phyloP scores from a whole-genome alignment of 345 rosid species.

The Populus deltoides region DNA sequence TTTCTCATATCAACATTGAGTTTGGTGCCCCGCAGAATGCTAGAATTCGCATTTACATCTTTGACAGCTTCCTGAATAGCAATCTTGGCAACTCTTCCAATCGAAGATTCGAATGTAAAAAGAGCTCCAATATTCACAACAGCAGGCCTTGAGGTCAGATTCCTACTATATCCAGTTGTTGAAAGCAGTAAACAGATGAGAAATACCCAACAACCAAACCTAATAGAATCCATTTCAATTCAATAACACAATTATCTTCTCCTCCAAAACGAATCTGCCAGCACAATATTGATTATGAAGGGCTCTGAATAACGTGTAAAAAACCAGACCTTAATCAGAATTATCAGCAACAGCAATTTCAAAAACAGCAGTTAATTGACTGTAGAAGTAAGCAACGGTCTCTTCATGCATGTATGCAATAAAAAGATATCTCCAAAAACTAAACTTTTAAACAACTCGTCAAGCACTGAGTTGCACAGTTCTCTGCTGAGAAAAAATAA shows the following conservation, averaged over 20 bases:
- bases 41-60: constrained; percentile 70
- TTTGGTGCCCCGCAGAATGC: constrained; percentile 58
- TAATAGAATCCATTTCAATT: constrained; percentile 30
- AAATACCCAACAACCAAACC: constrained; percentile 36
- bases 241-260: constrained; percentile 12
- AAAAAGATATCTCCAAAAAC: neutral
- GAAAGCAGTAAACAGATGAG: constrained; percentile 32
- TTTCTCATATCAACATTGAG: constrained; percentile 45
- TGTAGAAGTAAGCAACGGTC: neutral
- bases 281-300: constrained; percentile 2
- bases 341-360: neutral
- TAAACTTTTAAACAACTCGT: neutral
- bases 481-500: neutral
- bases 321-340: constrained; percentile 2
- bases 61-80: constrained; percentile 84
- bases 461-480: neutral
- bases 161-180: constrained; percentile 34
- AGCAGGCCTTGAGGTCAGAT: constrained; percentile 55
- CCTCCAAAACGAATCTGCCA: constrained; percentile 10
- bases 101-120: constrained; percentile 56
- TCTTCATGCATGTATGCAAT: neutral
- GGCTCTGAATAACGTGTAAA: constrained; percentile 9
- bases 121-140: constrained; percentile 70
- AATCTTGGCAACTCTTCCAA: constrained; percentile 81
- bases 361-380: neutral